A percentile compares a stretch with the other conserved stretches of the same genome.
Conservation (phyloP, 148 eudicot species). For the Salicornia ramosissima region DNA sequence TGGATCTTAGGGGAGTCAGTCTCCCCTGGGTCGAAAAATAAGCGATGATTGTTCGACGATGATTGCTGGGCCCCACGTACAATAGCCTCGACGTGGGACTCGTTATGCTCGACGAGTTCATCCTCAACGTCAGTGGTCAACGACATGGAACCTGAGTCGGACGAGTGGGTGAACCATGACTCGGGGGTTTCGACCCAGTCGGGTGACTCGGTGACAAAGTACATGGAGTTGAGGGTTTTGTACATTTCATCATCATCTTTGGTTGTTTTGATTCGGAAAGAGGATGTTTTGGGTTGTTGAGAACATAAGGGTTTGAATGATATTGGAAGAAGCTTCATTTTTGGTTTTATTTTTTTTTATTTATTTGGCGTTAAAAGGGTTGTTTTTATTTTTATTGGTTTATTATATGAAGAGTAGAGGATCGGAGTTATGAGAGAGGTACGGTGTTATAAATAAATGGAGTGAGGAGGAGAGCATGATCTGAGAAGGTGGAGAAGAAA, state of each 20-base stretch:
- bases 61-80: slow-evolving; percentile 49
- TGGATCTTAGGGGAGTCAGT: slow-evolving; percentile 15
- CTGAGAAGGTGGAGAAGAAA: slow-evolving; percentile 25
- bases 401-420: background rate
- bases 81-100: slow-evolving; percentile 39
- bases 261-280: slow-evolving; percentile 12
- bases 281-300: slow-evolving; percentile 25
- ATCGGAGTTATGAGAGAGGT: background rate
- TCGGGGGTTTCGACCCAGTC: slow-evolving; percentile 29
- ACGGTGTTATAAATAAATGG: slow-evolving; percentile 17
- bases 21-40: slow-evolving; percentile 57
- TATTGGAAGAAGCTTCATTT: slow-evolving; percentile 24
- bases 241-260: slow-evolving; percentile 19
- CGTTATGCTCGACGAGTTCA: background rate
- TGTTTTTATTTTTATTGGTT: too few species aligned
- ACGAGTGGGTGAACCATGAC: slow-evolving; percentile 37
- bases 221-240: slow-evolving; percentile 34
- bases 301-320: slow-evolving; percentile 23
- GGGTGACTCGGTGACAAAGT: slow-evolving; percentile 13
- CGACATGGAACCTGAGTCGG: slow-evolving; percentile 13
- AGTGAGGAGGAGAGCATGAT: slow-evolving; percentile 9
- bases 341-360: background rate
- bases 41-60: slow-evolving; percentile 31
- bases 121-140: slow-evolving; percentile 18
- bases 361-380: too few species aligned